phyloP scores from a whole-genome alignment of 768 basidiomycete species.

The Ephemerocybe angulata region DNA sequence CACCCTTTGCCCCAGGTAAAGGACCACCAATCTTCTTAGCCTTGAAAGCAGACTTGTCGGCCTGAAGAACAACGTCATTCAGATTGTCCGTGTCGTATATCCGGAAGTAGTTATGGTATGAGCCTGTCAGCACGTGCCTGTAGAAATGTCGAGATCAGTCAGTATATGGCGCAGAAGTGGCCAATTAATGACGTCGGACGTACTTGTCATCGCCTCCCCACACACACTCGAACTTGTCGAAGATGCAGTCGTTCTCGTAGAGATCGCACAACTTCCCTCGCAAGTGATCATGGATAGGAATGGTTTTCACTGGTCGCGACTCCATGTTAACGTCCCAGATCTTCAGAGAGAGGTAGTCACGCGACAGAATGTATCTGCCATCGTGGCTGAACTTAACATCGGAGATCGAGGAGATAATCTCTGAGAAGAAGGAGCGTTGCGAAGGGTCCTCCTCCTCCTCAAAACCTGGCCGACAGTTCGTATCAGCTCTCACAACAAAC shows the following conservation, averaged over 20 bases:
- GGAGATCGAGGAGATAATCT: constrained; percentile 99
- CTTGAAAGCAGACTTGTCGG: constrained; percentile 99
- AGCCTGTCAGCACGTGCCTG: constrained; percentile 97
- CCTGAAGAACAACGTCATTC: constrained; percentile 91
- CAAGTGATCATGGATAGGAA: constrained; percentile 97
- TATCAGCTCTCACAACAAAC: constrained; percentile 10
- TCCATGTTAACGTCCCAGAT: constrained; percentile 99
- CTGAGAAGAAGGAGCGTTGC: constrained; percentile 97
- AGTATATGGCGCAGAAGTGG: constrained; percentile 17
- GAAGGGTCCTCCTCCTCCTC: constrained; percentile 99
- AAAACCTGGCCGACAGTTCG: constrained; percentile 59
- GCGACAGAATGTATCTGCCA: constrained; percentile 92
- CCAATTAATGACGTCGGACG: constrained; percentile 37
- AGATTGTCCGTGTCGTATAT: constrained; percentile 92
- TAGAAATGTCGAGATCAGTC: constrained; percentile 7
- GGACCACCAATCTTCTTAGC: constrained; percentile 97
- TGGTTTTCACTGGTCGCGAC: constrained; percentile 91
- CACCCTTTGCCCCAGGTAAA: constrained; percentile 62
- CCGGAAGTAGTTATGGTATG: constrained; percentile 99
- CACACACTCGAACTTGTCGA: constrained; percentile 99
- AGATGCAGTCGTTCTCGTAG: constrained; percentile 99
- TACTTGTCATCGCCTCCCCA: constrained; percentile 96
- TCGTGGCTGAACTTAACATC: constrained; percentile 99
- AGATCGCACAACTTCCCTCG: constrained; percentile 96
- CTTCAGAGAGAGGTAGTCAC: constrained; percentile 96